Evolutionary conservation across 2,329 filamentous ascomycete genomes (phyloP).

Genomic region (Trichoderma sp.): DNA sequence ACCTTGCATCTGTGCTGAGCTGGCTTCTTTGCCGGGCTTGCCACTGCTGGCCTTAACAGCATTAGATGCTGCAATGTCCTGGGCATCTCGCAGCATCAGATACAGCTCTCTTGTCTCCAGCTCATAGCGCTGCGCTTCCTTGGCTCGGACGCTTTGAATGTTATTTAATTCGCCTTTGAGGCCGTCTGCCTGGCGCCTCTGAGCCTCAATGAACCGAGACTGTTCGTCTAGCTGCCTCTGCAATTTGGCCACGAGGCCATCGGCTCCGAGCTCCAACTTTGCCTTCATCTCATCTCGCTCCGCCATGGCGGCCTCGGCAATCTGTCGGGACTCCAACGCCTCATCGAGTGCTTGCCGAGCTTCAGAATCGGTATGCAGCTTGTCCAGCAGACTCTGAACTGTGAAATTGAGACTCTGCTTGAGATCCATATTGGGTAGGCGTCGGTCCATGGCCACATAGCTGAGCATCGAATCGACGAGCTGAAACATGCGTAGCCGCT

Average conservation of each 20-base stretch:
- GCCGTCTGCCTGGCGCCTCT: conserved; percentile 79
- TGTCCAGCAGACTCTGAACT: conserved; percentile 91
- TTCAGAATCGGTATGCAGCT: conserved; percentile 94
- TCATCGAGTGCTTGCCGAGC: conserved; percentile 90
- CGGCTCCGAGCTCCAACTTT: conserved; percentile 84
- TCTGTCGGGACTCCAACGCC: conserved; percentile 82
- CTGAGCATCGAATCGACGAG: conserved; percentile 98
- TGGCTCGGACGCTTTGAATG: conserved; percentile 78
- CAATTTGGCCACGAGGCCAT: conserved; percentile 87
- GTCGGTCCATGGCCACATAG: conserved; percentile 96
- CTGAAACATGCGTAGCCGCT: conserved; percentile 92
- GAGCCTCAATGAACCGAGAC: conserved; percentile 82
- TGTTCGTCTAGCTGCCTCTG: conserved; percentile 96
- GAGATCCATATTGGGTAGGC: conserved; percentile 93
- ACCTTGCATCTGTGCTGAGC: conserved; percentile 78
- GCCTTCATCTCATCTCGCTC: conserved; percentile 94
- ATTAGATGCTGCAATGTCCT: conserved; percentile 89
- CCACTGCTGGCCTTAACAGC: conserved; percentile 58
- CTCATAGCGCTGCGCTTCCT: conserved; percentile 92
- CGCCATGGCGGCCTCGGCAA: conserved; percentile 92
- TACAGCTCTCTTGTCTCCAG: conserved; percentile 95
- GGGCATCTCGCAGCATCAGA: conserved; percentile 95
- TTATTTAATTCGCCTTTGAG: conserved; percentile 88
- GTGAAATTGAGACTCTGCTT: conserved; percentile 98
- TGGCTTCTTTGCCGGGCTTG: conserved; percentile 52